Percentiles rank a stretch among this genome's conserved stretches.
Conservation (phyloP, 176 grass and related monocot species). For the Eleusine coracana region DNA sequence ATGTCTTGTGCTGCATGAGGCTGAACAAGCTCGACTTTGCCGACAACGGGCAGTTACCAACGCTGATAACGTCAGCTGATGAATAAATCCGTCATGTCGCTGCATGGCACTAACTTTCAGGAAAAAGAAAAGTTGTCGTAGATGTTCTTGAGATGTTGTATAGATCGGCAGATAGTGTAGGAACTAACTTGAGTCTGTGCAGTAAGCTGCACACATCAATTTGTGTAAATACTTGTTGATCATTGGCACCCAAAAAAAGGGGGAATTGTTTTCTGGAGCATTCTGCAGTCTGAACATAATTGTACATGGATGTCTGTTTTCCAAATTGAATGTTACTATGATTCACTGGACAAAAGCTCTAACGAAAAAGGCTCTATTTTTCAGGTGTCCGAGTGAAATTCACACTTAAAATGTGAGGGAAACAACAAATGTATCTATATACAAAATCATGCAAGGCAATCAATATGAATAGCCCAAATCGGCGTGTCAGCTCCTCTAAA, state of each 20-base stretch:
- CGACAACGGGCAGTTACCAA: constrained; percentile 21
- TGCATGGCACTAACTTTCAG: constrained; percentile 47
- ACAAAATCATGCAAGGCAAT: constrained; percentile 22
- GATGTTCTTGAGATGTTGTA: constrained; percentile 37
- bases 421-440: constrained; percentile 31
- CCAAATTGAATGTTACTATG: background rate
- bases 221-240: constrained; percentile 2
- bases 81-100: constrained; percentile 38
- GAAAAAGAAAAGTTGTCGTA: background rate
- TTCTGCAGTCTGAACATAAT: constrained; percentile 11
- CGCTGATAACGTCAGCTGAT: constrained; percentile 63
- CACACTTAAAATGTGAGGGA: background rate
- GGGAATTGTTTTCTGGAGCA: background rate
- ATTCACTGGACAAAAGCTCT: background rate
- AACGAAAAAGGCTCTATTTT: background rate
- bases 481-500: constrained; percentile 34
- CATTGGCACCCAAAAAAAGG: background rate
- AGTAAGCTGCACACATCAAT: constrained; percentile 1
- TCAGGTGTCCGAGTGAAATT: background rate
- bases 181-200: constrained; percentile 33
- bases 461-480: constrained; percentile 8
- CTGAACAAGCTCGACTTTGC: constrained; percentile 76
- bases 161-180: constrained; percentile 49
- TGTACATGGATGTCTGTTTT: background rate
- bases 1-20: constrained; percentile 85